Base-by-base conservation (phyloP, 179 eudicot species). In the Dionaea muscipula region DNA sequence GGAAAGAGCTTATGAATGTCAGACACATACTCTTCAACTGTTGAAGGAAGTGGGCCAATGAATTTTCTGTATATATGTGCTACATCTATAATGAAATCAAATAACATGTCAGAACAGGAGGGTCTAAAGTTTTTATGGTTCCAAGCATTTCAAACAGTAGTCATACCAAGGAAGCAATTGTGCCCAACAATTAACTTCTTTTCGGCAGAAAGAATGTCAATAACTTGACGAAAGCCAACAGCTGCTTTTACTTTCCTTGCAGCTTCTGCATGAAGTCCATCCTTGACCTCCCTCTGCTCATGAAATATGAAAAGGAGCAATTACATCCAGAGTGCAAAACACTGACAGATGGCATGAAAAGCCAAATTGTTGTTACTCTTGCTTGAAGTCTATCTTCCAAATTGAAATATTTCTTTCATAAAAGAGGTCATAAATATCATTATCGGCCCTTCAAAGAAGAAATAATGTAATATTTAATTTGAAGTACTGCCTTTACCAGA, bases 101-200 rank as follows among this genome's bases (percentile, higher is more conserved):
- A 48, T 47, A 40, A 24, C 14, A 35, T 28, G 28, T 63, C 58
- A 56, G 22, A 26, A 54, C 60, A 56, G 16, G 27, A 45, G 56
- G 53, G 53, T 26, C 27, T 41, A 20, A 55, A 39, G 9, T 25
- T 26, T 14, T 35, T 21, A 14, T 28, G 50, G n/a, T 46, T 44
- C 27, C 64, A 39, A 26, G 41, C 19, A 28, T 47, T 18, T 48
- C 38, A 37, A 49, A n/a, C 18, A n/a, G 59, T 53, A 66, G 58
- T 60, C 55, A 35, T 86, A 87, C 98, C 98, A 66, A 91, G 85
- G 72, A 91, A 87, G 71, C 98, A 87, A 68, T 91, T 87, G 70
- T 91, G 98, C 65, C 98, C 98, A 60, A 87, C 89, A 69, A 91
- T 77, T 62, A 91, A 77, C 78, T 87, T 91, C 67, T 75, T 72